Evolutionary conservation across 257 asterid genomes (phyloP), one percentile per base, ranked within the genome.

Genomic region (Petunia secreta): DNA sequence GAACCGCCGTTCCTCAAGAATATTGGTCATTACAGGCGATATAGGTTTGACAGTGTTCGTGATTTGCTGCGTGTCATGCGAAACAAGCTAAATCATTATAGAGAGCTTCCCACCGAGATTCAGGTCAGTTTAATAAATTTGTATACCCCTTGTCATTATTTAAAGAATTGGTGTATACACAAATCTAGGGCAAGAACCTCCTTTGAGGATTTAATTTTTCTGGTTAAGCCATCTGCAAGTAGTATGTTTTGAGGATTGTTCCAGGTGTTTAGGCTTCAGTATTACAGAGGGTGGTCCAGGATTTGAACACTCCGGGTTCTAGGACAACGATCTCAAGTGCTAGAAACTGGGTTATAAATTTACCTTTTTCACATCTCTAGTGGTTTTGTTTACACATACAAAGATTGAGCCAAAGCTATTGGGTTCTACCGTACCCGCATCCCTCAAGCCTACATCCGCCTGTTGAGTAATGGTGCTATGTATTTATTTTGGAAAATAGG

Each of bases 31-130:
- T 95, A 93, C 77, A 83, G 99, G 80, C 90, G 94, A 41, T 95
- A 95, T 46, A 90, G 83, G 81, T 95, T 82, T 87, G 93, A 95
- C 80, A 92, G 98, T 55, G 90, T 93, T 48, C 99, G 97, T 62
- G 99, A 95, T 87, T 88, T 93, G 71, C 88, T 95, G 34, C 88
- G 99, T 75, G 98, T 92, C 88, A 87, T 95, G 90, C 94, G 99
- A 54, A 95, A 95, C 90, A 93, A 92, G 91, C 81, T 89, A 89
- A 95, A 88, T 84, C 99, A 95, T 86, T 95, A 91, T 85, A 85
- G 97, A 85, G 98, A 95, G 85, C 95, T 93, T 82, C 99, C 98
- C 44, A 44, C 88, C 1, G 94, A 95, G 84, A 89, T 93, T 87
- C 98, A 95, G 98, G 99, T 95, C 82, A 79, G 68, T 67, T 67